Percentiles rank a stretch among this genome's conserved stretches.
These are phyloP conservation scores for Allium sativum DNA, from an alignment of 106 monocot genomes.

Conservation along the genomic window DNA sequence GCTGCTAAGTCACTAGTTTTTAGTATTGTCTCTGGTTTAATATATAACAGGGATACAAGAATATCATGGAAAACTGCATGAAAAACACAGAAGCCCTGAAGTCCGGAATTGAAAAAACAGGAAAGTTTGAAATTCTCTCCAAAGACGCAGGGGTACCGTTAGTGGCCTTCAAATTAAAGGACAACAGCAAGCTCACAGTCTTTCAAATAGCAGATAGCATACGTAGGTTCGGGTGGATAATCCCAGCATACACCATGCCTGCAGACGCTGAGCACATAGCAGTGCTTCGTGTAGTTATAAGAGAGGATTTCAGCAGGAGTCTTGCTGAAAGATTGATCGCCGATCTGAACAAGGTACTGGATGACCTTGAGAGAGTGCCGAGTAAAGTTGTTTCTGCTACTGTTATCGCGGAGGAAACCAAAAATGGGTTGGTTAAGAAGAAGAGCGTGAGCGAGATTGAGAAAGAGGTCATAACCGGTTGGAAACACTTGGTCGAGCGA, in stretches of 20 bases:
- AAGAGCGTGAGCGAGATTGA: constrained; percentile 26
- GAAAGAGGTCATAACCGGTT: constrained; percentile 23
- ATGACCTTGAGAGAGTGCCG: constrained; percentile 29
- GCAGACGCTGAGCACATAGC: constrained; percentile 55
- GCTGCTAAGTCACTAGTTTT: no score
- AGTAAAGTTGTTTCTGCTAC: constrained; percentile 8
- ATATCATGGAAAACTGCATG: constrained; percentile 79
- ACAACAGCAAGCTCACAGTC: constrained; percentile 36
- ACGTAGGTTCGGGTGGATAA: constrained; percentile 69
- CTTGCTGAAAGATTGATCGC: constrained; percentile 57
- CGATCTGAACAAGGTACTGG: constrained; percentile 47
- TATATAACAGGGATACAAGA: constrained; percentile 54
- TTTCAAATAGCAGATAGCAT: constrained; percentile 61
- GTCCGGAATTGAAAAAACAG: constrained; percentile 43
- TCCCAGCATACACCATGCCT: constrained; percentile 95
- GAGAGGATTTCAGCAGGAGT: constrained; percentile 80
- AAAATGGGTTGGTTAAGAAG: constrained; percentile 19
- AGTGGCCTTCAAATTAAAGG: constrained; percentile 66
- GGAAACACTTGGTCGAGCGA: constrained; percentile 27
- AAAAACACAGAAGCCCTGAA: constrained; percentile 44
- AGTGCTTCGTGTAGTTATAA: constrained; percentile 66
- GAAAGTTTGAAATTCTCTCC: constrained; percentile 57
- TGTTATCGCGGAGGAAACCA: neutral
- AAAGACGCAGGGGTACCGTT: constrained; percentile 75
- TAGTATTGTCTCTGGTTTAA: neutral